Evolutionary conservation across 2,329 filamentous ascomycete species (phyloP).

Genomic region (Colletotrichum gloeosporioides): DNA sequence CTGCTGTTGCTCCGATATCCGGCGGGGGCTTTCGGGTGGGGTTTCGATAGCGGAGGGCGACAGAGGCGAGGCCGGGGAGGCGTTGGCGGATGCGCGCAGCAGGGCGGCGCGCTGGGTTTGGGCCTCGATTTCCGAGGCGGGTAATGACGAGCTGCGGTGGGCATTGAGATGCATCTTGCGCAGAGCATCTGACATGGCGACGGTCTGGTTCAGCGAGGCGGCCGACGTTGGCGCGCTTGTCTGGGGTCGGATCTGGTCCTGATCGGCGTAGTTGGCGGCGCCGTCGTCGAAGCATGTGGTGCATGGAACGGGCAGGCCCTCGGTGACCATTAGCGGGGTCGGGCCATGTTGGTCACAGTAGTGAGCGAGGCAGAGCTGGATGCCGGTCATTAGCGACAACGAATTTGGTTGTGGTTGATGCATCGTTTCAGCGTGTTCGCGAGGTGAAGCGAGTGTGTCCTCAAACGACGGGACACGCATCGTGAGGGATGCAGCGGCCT

Average conservation of each 20-base stretch:
- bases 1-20: constrained; percentile 38
- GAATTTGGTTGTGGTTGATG: constrained; percentile 8
- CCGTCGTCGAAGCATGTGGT: constrained; percentile 60
- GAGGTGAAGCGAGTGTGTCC: constrained; percentile 5
- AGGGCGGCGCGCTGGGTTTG: constrained; percentile 47
- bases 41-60: constrained; percentile 56
- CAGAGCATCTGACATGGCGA: constrained; percentile 50
- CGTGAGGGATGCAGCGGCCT: not conserved
- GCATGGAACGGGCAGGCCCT: constrained; percentile 67
- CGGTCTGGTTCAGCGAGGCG: constrained; percentile 25
- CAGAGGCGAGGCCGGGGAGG: constrained; percentile 31
- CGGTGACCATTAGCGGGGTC: constrained; percentile 73
- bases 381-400: constrained; percentile 23
- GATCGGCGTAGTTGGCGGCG: constrained; percentile 30
- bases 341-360: constrained; percentile 75
- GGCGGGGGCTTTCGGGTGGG: constrained; percentile 61
- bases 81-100: constrained; percentile 42
- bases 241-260: constrained; percentile 39
- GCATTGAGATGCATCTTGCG: constrained; percentile 50
- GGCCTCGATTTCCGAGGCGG: constrained; percentile 50
- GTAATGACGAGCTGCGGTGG: constrained; percentile 47
- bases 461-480: constrained; percentile 24
- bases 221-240: constrained; percentile 43
- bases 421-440: constrained; percentile 2
- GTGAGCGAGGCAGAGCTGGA: constrained; percentile 72